Conservation (phyloP, 2,329 filamentous ascomycete species). For the Xylariales sp. region DNA sequence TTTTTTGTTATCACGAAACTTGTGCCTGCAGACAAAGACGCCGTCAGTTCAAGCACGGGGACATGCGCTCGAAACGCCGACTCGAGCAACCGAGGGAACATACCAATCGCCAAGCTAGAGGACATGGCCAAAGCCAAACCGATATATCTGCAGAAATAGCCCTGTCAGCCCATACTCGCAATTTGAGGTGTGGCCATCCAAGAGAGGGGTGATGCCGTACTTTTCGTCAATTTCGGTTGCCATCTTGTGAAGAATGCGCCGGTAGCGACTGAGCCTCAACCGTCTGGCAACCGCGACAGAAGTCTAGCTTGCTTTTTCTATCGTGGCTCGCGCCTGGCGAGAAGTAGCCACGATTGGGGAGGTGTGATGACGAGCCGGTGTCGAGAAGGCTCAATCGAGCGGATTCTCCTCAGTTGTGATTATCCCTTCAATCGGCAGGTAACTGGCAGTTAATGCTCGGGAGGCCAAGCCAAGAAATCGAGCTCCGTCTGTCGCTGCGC, state of each 20-base stretch:
- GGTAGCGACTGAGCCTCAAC: not conserved
- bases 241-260: constrained; percentile 4
- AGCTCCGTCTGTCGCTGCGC: not conserved
- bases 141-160: constrained; percentile 56
- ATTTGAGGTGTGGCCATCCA: not conserved
- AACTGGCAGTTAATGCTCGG: too few species aligned
- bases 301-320: not conserved
- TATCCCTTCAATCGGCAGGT: too few species aligned
- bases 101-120: constrained; percentile 73
- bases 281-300: not conserved
- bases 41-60: constrained; percentile 12
- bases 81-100: too few species aligned
- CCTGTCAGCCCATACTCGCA: constrained; percentile 24
- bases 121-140: constrained; percentile 70
- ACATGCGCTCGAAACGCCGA: too few species aligned
- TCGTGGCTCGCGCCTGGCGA: constrained; percentile 8
- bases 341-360: not conserved
- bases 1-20: constrained; percentile 99
- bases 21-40: constrained; percentile 53
- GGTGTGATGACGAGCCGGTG: not conserved
- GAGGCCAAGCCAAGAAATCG: too few species aligned
- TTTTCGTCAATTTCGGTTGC: constrained; percentile 5
- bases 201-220: not conserved
- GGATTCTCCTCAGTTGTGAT: not conserved
- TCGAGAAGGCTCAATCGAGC: not conserved